Evolutionary conservation across 2,329 filamentous ascomycete species (phyloP).

Genomic region (Aureobasidium melanogenum): DNA sequence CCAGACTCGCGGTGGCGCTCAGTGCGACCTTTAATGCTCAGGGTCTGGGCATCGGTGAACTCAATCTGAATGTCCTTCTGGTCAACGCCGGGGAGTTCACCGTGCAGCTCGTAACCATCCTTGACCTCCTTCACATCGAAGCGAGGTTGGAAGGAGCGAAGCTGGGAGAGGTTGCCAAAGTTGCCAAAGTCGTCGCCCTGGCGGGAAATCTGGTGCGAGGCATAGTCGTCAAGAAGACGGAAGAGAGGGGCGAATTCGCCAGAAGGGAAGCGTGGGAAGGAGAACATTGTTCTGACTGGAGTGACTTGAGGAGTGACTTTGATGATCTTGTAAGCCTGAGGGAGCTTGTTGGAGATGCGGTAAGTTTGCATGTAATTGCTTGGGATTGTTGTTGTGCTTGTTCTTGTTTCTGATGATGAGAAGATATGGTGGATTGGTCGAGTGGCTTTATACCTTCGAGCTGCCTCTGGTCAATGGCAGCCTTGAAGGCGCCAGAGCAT

Average conservation of each 20-base stretch:
- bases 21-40: conserved; percentile 60
- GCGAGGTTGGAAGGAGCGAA: conserved; percentile 60
- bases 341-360: conserved; percentile 20
- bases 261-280: conserved; percentile 25
- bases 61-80: conserved; percentile 69
- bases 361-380: conserved; percentile 20
- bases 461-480: not conserved
- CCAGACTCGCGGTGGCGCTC: conserved; percentile 56
- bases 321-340: conserved; percentile 22
- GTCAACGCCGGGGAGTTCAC: conserved; percentile 67
- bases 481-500: not conserved
- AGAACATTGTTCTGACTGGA: conserved; percentile 26
- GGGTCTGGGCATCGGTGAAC: conserved; percentile 66
- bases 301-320: conserved; percentile 18
- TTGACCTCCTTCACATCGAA: conserved; percentile 69
- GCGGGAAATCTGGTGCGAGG: conserved; percentile 24
- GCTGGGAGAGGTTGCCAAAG: conserved; percentile 14
- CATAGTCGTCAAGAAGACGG: conserved; percentile 40
- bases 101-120: conserved; percentile 64
- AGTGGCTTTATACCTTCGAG: conserved; percentile 7
- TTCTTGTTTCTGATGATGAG: conserved; percentile 20
- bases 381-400: conserved; percentile 12
- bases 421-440: not conserved
- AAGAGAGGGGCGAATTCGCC: conserved; percentile 34
- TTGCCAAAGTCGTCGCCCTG: conserved; percentile 13